A percentile compares a stretch with the other conserved stretches of the same genome.
These are phyloP conservation scores for Phoma sp. DNA, from an alignment of 2,329 filamentous ascomycete genomes.

Conservation along the genomic window DNA sequence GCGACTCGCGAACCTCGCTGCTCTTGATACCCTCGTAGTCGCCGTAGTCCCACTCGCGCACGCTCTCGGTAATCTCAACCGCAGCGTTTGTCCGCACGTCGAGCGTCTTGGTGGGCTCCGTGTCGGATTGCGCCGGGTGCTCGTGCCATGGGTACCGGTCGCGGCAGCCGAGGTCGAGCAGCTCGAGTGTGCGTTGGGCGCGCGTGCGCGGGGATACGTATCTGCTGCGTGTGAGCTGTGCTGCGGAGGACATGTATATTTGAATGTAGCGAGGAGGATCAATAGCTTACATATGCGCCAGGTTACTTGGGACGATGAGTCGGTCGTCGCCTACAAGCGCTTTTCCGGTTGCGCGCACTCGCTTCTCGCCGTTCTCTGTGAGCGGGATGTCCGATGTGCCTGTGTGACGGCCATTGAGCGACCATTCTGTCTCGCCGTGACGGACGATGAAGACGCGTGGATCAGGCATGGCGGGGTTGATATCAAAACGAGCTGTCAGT, in stretches of 20 bases:
- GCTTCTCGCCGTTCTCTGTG: constrained; percentile 72
- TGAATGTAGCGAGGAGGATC: neutral
- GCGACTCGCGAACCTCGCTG: constrained; percentile 56
- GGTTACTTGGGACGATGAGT: constrained; percentile 80
- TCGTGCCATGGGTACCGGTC: constrained; percentile 73
- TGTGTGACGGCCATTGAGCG: constrained; percentile 78
- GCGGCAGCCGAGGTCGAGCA: constrained; percentile 76
- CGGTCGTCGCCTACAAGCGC: constrained; percentile 85
- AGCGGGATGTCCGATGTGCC: constrained; percentile 85
- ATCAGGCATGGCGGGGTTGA: constrained; percentile 46
- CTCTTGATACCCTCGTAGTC: constrained; percentile 65
- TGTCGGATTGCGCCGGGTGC: constrained; percentile 1
- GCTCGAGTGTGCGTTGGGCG: constrained; percentile 87
- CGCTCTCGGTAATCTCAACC: constrained; percentile 57
- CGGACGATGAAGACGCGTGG: constrained; percentile 65
- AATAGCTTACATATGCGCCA: constrained; percentile 76
- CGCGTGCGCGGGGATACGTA: constrained; percentile 88
- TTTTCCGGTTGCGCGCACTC: constrained; percentile 70
- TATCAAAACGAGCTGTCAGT: neutral
- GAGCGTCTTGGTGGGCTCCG: constrained; percentile 4
- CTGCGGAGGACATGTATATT: neutral
- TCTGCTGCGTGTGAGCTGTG: constrained; percentile 41
- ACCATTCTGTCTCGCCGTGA: constrained; percentile 97
- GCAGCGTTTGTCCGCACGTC: constrained; percentile 49
- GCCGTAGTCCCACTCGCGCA: constrained; percentile 69